A percentile compares a stretch with the other conserved stretches of the same genome.
Evolutionary conservation across 2,329 filamentous ascomycete genomes (phyloP).

Genomic region (Talaromyces sp.): DNA sequence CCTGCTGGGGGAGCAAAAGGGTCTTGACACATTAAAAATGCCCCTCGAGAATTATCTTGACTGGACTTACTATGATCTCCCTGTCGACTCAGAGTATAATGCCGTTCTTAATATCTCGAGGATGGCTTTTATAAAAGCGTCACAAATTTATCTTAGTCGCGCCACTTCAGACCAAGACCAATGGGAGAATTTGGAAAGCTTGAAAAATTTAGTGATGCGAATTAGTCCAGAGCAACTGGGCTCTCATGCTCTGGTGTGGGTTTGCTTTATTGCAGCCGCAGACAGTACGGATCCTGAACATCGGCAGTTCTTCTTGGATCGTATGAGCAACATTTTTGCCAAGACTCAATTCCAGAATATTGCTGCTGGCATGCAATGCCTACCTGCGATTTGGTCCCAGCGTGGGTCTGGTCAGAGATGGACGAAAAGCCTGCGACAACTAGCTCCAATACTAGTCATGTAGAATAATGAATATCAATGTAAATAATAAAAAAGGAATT

Average conservation of each 20-base stretch:
- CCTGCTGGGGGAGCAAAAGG: conserved; percentile 18
- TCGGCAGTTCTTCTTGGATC: conserved; percentile 38
- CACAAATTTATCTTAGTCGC: conserved; percentile 27
- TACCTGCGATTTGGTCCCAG: conserved; percentile 39
- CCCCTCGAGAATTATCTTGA: conserved; percentile 15
- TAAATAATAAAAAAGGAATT: no score
- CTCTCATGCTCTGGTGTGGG: conserved; percentile 46
- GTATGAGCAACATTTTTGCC: conserved; percentile 33
- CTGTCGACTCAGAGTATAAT: conserved; percentile 11
- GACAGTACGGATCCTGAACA: conserved; percentile 42
- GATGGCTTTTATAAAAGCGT: conserved; percentile 23
- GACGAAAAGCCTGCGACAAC: conserved; percentile 19
- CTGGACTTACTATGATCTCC: conserved; percentile 19
- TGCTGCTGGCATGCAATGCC: conserved; percentile 35
- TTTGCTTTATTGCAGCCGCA: conserved; percentile 45
- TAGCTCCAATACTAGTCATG: conserved; percentile 20
- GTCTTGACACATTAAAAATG: conserved; percentile 11
- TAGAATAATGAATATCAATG: conserved; percentile 12
- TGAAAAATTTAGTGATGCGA: conserved; percentile 33
- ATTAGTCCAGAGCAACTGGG: conserved; percentile 35
- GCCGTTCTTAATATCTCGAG: conserved; percentile 11
- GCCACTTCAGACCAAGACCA: conserved; percentile 15
- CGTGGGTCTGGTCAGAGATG: conserved; percentile 11
- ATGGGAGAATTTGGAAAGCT: conserved; percentile 29
- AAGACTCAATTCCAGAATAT: conserved; percentile 45